Evolutionary conservation across 345 rosid species (phyloP), one percentile per base, ranked within the genome.

Genomic region (Abelmoschus esculentus): DNA sequence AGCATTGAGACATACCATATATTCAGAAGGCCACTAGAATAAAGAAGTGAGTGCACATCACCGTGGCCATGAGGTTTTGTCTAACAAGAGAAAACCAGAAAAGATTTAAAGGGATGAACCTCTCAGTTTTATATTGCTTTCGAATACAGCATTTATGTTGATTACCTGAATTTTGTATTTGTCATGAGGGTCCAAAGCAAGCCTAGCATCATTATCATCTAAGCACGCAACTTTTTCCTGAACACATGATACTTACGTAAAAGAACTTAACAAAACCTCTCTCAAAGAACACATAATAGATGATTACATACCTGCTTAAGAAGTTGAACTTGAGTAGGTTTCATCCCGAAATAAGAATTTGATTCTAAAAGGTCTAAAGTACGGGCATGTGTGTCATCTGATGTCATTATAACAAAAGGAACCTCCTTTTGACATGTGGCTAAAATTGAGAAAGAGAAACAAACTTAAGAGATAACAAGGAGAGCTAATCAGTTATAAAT

Each of bases 41-140:
- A 85, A 70, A 91, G 92, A 75, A 95, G 96, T 15, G 93, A 80
- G 79, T 95, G 98, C 46, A 91, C 98, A 79, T 95, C 96, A 18
- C 98, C 99, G 69, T 95, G 99, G 75, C 99, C 99, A 81, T 95
- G 96, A 71, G 98, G 99, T 74, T 95, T 95, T 36, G 96, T 95
- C 99, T 95, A 66, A 14, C 70, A 79, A 60, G 74, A 14, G 68
- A 79, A 66, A 74, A 71, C 15, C 75, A 81, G 72, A 52, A 66
- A 78, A 50, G 34, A 31, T 66, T 70, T 63, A 50, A 70, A 61
- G 55, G 44, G 62, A 68, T 13, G 29, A 6, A 54, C 57, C 36
- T 49, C 72, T 4, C 56, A 42, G 61, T 53, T 66, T 10, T 54
- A 32, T 18, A 67, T 31, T 29, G 38, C 32, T 49, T 55, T 61